These are phyloP conservation scores for Cylindricascospora bacillispora DNA, from an alignment of 1,139 yeast genomes.

Conservation along the genomic window DNA sequence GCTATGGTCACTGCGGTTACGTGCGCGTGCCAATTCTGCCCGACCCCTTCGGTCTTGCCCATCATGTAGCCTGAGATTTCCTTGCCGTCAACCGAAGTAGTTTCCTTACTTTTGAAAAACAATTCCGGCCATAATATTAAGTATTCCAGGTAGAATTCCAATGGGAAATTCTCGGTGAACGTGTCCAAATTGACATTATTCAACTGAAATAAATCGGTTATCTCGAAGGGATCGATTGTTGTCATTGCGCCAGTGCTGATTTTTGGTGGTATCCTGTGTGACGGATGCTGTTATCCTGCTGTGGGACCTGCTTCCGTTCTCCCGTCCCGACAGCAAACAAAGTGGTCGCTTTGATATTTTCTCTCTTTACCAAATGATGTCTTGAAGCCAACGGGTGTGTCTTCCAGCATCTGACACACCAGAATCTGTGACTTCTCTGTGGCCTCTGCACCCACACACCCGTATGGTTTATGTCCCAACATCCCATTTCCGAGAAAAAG, in stretches of 20 bases:
- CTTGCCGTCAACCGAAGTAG: constrained; percentile 12
- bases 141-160: constrained; percentile 75
- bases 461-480: too few relatives aligned
- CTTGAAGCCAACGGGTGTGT: too few relatives aligned
- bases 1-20: constrained; percentile 92
- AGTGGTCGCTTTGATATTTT: too few relatives aligned
- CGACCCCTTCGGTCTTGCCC: constrained; percentile 90
- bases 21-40: constrained; percentile 88
- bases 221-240: constrained; percentile 52
- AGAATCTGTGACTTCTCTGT: too few relatives aligned
- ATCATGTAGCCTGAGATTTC: constrained; percentile 63
- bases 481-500: too few relatives aligned
- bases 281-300: too few relatives aligned
- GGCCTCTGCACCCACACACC: too few relatives aligned
- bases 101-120: constrained; percentile 60
- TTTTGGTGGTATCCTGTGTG: background rate
- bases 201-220: constrained; percentile 63
- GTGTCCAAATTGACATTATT: constrained; percentile 76
- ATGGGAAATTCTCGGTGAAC: constrained; percentile 78
- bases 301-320: too few relatives aligned
- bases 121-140: constrained; percentile 79
- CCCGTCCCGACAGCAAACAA: too few relatives aligned
- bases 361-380: too few relatives aligned
- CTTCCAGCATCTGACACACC: too few relatives aligned
- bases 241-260: constrained; percentile 14